Conservation (phyloP, 2,329 filamentous ascomycete species). For the Hortaea werneckii region DNA sequence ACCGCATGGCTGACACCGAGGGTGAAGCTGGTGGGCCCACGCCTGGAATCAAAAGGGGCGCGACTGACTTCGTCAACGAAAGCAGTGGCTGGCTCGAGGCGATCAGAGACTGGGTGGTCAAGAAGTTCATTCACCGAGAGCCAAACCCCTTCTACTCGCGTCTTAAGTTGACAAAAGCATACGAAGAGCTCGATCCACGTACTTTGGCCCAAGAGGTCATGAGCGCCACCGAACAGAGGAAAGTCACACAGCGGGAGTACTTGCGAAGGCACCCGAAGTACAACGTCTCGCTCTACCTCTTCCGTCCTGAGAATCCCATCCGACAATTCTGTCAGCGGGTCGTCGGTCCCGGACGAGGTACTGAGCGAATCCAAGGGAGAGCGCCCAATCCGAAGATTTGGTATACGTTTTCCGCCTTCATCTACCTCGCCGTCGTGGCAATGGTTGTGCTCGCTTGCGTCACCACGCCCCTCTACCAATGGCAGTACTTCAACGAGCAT, state of each 20-base stretch:
- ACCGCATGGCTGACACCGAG: conserved; percentile 38
- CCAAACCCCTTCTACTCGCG: conserved; percentile 93
- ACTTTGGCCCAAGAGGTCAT: conserved; percentile 88
- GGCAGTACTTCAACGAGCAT: conserved; percentile 56
- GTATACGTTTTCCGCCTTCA: conserved; percentile 87
- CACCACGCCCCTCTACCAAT: conserved; percentile 89
- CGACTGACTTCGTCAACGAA: conserved; percentile 4
- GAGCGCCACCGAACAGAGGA: conserved; percentile 68
- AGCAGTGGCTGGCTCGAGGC: conserved; percentile 7
- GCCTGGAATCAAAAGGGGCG: conserved; percentile 1
- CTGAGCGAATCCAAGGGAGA: conserved; percentile 77
- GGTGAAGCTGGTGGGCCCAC: conserved; percentile 3
- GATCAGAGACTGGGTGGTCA: conserved; percentile 6
- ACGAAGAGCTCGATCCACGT: conserved; percentile 72
- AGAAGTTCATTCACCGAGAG: conserved; percentile 41
- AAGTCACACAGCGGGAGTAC: conserved; percentile 84
- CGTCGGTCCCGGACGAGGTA: conserved; percentile 82
- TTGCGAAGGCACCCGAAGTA: conserved; percentile 77
- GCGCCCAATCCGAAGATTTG: conserved; percentile 81
- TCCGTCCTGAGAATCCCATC: conserved; percentile 66
- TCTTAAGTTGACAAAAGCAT: conserved; percentile 57
- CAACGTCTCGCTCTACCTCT: conserved; percentile 85
- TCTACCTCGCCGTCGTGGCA: conserved; percentile 86
- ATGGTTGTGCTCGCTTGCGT: conserved; percentile 97
- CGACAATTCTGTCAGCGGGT: conserved; percentile 77